Evolutionary conservation across 164 flowering plant species (phyloP), one percentile per base, ranked within the genome.

Genomic region (Berberis thunbergii): DNA sequence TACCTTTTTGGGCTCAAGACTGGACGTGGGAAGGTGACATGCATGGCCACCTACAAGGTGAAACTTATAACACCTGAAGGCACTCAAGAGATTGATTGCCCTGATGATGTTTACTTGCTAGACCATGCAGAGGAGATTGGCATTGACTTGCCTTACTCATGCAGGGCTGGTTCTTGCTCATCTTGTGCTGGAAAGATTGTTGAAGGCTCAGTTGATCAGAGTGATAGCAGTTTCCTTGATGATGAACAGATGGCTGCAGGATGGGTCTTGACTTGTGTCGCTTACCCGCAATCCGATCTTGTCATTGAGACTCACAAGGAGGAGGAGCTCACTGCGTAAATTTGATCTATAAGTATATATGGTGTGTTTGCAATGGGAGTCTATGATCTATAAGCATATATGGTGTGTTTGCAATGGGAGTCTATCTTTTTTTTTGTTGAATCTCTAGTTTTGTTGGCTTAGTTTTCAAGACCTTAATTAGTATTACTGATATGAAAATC

Each of bases 141-240:
- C 0, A 9, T 79, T 12, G 98, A 92, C 38, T 67, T 87, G 2
- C 98, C 98, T 0, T 89, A 86, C 87, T 89, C 95, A 0, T 92
- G 96, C 84, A 72, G 93, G 39, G 96, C 98, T 0, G 98, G 98
- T 0, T 72, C 98, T 40, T 92, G 98, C 83, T 89, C 96, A 3
- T 81, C 90, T 0, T 89, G 98, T 54, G 91, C 85, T 2, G 96
- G 96, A 1, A 86, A 79, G 67, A 62, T 92, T 0, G 69, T 79
- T 4, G 7, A 1, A 2, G 98, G 96, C 0, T 7, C 0, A 0
- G 78, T 87, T 2, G 96, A 92, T 62, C 98, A 92, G 69, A 69
- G 78, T 0, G 96, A 92, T 53, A 72, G 70, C 0, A 83, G 82
- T 69, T 92, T 81, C 77, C 85, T 87, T 13, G 93, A 92, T 6